Base-by-base conservation (phyloP, 1,139 yeast genomes). In the Keqinozyma sinolaborantium region DNA sequence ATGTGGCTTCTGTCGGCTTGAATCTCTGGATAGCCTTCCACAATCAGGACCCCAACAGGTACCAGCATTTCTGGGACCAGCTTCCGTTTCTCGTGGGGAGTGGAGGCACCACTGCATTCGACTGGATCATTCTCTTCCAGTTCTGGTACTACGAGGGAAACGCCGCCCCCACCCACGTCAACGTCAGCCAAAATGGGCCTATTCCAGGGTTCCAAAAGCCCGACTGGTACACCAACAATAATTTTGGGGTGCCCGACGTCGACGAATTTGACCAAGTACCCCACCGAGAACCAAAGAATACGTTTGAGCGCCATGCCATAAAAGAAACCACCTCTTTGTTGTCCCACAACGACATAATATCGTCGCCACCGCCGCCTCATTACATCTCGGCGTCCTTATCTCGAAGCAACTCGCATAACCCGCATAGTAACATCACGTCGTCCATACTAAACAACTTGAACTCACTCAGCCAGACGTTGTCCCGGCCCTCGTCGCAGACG, bases 21-120 rank as follows among this genome's bases (percentile, higher is more conserved):
- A 67, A 63, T 36, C 48, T 64, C 33, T 51, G 43, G 29, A 36
- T 58, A 4, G 35, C 53, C 10, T 41, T 29, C 25, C n/a, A 28
- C 11, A 26, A 25, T 6, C 28, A 39, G 7, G 42, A 40, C 13
- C 24, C 31, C 3, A 29, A 29, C 10, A 37, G 35, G 16, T 30
- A 29, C 6, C 26, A 31, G 2, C 31, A 36, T 5, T 40, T 60
- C 5, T 40, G 33, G 34, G 57, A 55, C 16, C 67, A 63, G 33
- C 38, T 64, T 11, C 71, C 71, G 0, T 65, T 61, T 31, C 38
- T 66, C 5, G 47, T 58, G 10, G 70, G 72, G 3, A 58, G 64
- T 33, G 45, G 56, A 2, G 69, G 70, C 1, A 63, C 71, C 0
- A 56, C 64, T 4, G 9, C 56, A 9, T 62, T 65, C 32, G 73